Evolutionary conservation across 345 rosid genomes (phyloP).

Genomic region (Citropsis articulata): DNA sequence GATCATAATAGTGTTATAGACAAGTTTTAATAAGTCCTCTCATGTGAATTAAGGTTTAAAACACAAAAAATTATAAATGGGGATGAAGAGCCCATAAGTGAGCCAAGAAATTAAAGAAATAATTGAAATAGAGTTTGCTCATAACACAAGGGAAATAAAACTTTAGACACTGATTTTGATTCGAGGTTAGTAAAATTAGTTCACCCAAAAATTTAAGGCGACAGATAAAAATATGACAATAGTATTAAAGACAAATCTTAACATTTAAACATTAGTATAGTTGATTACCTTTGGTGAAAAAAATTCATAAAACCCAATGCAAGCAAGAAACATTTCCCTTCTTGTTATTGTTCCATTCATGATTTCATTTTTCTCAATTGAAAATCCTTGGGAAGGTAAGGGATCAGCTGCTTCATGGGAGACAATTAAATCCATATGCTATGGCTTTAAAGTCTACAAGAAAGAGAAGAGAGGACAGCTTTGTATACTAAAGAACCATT

Average conservation of each 20-base stretch:
- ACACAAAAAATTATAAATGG: fast-evolving
- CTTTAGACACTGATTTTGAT: neutral
- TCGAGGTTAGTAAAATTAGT: too few relatives aligned
- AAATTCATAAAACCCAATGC: constrained; percentile 26
- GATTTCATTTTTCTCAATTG: neutral
- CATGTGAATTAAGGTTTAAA: too few relatives aligned
- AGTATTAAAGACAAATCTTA: neutral
- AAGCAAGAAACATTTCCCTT: constrained; percentile 11
- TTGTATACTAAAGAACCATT: neutral
- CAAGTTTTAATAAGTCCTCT: too few relatives aligned
- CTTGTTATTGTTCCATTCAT: neutral
- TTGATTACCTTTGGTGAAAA: constrained; percentile 23
- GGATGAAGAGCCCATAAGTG: too few relatives aligned
- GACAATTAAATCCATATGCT: neutral
- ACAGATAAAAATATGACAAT: too few relatives aligned
- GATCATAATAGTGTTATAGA: too few relatives aligned
- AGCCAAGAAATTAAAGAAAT: too few relatives aligned
- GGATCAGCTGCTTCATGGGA: neutral
- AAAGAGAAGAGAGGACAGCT: neutral
- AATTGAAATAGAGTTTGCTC: too few relatives aligned
- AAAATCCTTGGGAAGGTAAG: neutral
- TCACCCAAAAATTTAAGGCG: too few relatives aligned
- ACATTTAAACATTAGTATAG: neutral
- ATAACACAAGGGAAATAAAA: too few relatives aligned
- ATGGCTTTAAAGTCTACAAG: neutral